phyloP scores from a whole-genome alignment of 2,329 filamentous ascomycete species.

The Colletotrichum orbiculare region DNA sequence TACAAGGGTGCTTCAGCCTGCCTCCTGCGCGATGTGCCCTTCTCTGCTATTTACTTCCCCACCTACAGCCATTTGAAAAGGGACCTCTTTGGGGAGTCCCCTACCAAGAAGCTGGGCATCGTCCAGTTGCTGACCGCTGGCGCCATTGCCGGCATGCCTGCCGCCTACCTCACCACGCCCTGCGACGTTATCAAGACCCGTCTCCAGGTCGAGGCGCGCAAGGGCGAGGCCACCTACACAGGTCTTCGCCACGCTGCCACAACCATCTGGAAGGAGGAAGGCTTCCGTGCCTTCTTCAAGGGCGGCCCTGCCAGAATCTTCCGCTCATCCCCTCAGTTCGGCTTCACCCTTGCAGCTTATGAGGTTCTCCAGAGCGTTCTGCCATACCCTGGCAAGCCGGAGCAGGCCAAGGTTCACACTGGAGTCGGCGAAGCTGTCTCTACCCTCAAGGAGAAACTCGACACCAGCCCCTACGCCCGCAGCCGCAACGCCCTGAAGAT shows the following conservation, averaged over 20 bases:
- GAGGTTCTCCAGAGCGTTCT: constrained; percentile 87
- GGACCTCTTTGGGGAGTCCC: constrained; percentile 91
- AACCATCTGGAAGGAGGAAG: constrained; percentile 90
- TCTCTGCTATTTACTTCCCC: constrained; percentile 99
- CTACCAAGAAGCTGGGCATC: constrained; percentile 87
- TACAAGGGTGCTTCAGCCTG: constrained; percentile 98
- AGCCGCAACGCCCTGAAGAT: constrained; percentile 95
- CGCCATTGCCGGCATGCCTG: constrained; percentile 93
- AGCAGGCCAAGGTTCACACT: constrained; percentile 63
- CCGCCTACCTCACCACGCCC: constrained; percentile 94
- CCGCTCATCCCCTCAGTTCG: constrained; percentile 95
- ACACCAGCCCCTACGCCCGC: constrained; percentile 63
- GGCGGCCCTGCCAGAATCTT: constrained; percentile 95
- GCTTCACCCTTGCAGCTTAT: constrained; percentile 95
- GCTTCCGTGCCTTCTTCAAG: constrained; percentile 98
- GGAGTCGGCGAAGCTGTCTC: constrained; percentile 73
- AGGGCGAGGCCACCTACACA: constrained; percentile 90
- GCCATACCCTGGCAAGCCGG: constrained; percentile 78
- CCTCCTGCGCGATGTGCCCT: constrained; percentile 94
- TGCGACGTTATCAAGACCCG: constrained; percentile 99
- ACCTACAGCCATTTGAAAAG: constrained; percentile 94
- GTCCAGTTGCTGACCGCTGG: constrained; percentile 92
- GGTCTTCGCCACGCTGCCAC: constrained; percentile 85
- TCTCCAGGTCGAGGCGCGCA: constrained; percentile 95
- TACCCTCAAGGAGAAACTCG: constrained; percentile 70